These are phyloP conservation scores for Yamadazyma tumulicola DNA, from an alignment of 805 yeast species.

Conservation along the genomic window DNA sequence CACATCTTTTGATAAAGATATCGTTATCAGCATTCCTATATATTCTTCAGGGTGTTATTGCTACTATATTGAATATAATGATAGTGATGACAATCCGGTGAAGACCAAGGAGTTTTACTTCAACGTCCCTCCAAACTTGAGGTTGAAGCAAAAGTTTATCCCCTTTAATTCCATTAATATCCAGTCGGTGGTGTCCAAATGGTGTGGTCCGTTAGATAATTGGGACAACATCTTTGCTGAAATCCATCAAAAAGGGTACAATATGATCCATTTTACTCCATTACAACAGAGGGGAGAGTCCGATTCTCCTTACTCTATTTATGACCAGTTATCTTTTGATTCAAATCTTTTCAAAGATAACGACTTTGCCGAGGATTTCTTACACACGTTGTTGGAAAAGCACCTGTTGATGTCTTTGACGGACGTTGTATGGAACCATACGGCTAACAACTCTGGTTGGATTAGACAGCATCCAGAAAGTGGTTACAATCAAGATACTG, in stretches of 20 bases:
- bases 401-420: conserved; percentile 73
- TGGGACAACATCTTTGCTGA: conserved; percentile 69
- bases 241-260: conserved; percentile 75
- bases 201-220: conserved; percentile 68
- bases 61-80: conserved; percentile 62
- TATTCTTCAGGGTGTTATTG: conserved; percentile 76
- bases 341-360: conserved; percentile 53
- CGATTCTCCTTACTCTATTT: conserved; percentile 89
- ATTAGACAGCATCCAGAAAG: conserved; percentile 80
- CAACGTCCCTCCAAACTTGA: conserved; percentile 75
- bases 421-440: conserved; percentile 92
- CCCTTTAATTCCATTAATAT: conserved; percentile 77
- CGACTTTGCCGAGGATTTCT: conserved; percentile 51
- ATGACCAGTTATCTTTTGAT: conserved; percentile 80
- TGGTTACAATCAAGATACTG: conserved; percentile 81
- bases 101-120: conserved; percentile 66
- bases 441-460: conserved; percentile 90
- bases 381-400: conserved; percentile 46
- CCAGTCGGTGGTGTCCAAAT: conserved; percentile 85
- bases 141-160: conserved; percentile 50
- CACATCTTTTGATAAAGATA: conserved; percentile 63
- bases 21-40: conserved; percentile 57
- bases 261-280: conserved; percentile 96
- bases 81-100: conserved; percentile 16
- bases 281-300: conserved; percentile 86